Conservation (phyloP, 2,329 filamentous ascomycete genomes). For the Dactylellina sp. region DNA sequence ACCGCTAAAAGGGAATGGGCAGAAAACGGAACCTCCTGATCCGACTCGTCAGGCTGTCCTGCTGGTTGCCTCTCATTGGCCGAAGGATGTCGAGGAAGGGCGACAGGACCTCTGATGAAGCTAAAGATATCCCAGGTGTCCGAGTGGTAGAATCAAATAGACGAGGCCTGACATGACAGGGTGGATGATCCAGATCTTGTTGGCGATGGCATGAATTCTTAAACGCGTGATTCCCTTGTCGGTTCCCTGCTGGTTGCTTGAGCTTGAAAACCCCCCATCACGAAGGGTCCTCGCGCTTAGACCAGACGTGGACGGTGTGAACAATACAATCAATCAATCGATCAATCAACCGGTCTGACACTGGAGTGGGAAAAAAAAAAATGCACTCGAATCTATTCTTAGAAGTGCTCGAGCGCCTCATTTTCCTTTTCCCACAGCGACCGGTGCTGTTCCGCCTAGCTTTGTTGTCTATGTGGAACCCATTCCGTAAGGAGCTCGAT, state of each 20-base stretch:
- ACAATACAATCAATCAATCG: too few species aligned
- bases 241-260: constrained; percentile 47
- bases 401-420: constrained; percentile 52
- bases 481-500: constrained; percentile 35
- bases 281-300: constrained; percentile 54
- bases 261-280: constrained; percentile 38
- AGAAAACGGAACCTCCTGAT: constrained; percentile 40
- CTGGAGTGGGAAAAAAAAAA: constrained; percentile 16
- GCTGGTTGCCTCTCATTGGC: constrained; percentile 24
- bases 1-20: constrained; percentile 7
- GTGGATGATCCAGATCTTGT: constrained; percentile 49
- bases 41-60: constrained; percentile 14
- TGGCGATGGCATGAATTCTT: constrained; percentile 50
- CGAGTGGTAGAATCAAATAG: constrained; percentile 54
- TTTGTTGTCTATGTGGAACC: constrained; percentile 55
- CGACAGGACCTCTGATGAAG: constrained; percentile 14
- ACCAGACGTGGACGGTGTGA: constrained; percentile 38
- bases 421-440: constrained; percentile 30
- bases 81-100: background rate
- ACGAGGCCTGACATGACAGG: constrained; percentile 20
- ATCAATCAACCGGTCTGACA: background rate
- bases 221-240: constrained; percentile 57
- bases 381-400: constrained; percentile 57
- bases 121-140: constrained; percentile 55
- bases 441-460: constrained; percentile 47